A percentile compares a stretch with the other conserved stretches of the same genome.
Evolutionary conservation across 441 rosid genomes (phyloP).

Genomic region (Macaranga tanarius): DNA sequence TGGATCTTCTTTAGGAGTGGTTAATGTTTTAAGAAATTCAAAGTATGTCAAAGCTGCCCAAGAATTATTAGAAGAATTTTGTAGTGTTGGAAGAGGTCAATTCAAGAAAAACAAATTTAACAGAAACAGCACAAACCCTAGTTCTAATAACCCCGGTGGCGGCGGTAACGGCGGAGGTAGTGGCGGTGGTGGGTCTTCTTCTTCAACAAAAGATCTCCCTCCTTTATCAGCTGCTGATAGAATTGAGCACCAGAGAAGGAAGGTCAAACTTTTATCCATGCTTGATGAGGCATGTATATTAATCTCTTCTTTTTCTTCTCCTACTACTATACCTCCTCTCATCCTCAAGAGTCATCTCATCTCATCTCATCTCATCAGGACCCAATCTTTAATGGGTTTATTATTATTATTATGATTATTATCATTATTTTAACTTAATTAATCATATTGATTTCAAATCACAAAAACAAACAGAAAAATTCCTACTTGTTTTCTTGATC

Average conservation of each 20-base stretch:
- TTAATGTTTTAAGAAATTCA: constrained; percentile 64
- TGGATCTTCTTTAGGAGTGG: constrained; percentile 51
- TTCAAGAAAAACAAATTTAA: constrained; percentile 60
- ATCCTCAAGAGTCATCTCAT: constrained; percentile 22
- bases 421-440: too few species aligned
- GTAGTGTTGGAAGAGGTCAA: constrained; percentile 78
- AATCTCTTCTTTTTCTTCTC: constrained; percentile 22
- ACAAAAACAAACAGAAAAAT: constrained; percentile 25
- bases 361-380: too few species aligned
- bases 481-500: constrained; percentile 18
- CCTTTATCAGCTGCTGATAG: constrained; percentile 77
- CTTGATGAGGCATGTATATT: constrained; percentile 90
- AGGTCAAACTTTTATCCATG: constrained; percentile 88
- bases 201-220: constrained; percentile 53
- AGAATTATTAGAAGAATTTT: constrained; percentile 85
- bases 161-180: constrained; percentile 29
- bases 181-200: constrained; percentile 48
- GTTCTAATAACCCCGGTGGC: constrained; percentile 33
- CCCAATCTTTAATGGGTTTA: constrained; percentile 14
- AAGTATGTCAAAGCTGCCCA: constrained; percentile 70
- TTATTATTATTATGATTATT: constrained; percentile 8
- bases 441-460: constrained; percentile 10
- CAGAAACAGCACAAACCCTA: constrained; percentile 56
- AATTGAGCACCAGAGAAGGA: constrained; percentile 90
- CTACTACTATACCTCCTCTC: constrained; percentile 6